A percentile compares a stretch with the other conserved stretches of the same genome.
These are phyloP conservation scores for Fusarium zealandicum DNA, from an alignment of 2,329 filamentous ascomycete genomes.

Conservation along the genomic window DNA sequence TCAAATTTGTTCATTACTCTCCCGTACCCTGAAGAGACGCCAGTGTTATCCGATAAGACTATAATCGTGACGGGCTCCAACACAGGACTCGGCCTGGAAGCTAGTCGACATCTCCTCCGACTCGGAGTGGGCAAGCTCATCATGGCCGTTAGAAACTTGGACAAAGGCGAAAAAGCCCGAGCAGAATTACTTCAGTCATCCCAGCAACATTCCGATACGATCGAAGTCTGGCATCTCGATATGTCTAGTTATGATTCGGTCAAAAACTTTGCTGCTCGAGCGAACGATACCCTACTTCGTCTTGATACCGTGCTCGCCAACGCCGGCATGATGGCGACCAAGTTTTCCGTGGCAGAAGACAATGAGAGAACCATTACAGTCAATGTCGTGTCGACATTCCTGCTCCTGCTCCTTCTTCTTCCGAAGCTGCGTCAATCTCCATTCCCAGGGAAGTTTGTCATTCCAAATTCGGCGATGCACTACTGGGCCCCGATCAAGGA, in stretches of 20 bases:
- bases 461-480: slow-evolving; percentile 38
- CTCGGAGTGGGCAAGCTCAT: slow-evolving; percentile 47
- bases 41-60: slow-evolving; percentile 37
- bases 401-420: slow-evolving; percentile 31
- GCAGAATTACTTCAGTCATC: slow-evolving; percentile 40
- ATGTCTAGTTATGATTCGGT: slow-evolving; percentile 56
- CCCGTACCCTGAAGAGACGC: slow-evolving; percentile 30
- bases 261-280: slow-evolving; percentile 46
- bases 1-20: slow-evolving; percentile 36
- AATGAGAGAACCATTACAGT: slow-evolving; percentile 57
- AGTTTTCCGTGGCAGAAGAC: slow-evolving; percentile 50
- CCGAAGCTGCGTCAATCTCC: slow-evolving; percentile 39
- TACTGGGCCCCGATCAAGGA: slow-evolving; percentile 38
- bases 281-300: slow-evolving; percentile 42
- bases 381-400: slow-evolving; percentile 37
- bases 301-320: slow-evolving; percentile 56
- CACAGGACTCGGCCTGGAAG: slow-evolving; percentile 50
- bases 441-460: slow-evolving; percentile 22
- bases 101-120: slow-evolving; percentile 45
- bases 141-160: slow-evolving; percentile 46
- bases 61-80: slow-evolving; percentile 53
- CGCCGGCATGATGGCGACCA: slow-evolving; percentile 49
- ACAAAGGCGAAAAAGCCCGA: slow-evolving; percentile 53
- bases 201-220: background rate
- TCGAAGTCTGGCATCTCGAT: slow-evolving; percentile 59